phyloP scores from a whole-genome alignment of 2,329 filamentous ascomycete species.

The Neonectria magnoliae region DNA sequence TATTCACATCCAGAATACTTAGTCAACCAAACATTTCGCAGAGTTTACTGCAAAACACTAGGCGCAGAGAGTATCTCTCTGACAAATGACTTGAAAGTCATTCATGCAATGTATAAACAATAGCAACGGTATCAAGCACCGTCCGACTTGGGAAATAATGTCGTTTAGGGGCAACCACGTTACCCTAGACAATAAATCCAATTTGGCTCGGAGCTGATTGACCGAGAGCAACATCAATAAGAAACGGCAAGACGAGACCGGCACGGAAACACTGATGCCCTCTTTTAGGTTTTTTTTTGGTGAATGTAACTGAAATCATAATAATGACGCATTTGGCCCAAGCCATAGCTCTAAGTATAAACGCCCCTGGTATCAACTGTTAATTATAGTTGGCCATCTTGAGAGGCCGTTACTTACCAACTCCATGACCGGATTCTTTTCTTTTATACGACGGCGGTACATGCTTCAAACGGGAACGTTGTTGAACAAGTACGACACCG shows the following conservation, averaged over 20 bases:
- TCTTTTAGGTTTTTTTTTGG: constrained; percentile 27
- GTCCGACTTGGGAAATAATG: neutral
- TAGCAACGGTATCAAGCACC: neutral
- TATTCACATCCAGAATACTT: too few relatives aligned
- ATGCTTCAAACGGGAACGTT: constrained; percentile 63
- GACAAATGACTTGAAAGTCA: too few relatives aligned
- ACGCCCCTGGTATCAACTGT: constrained; percentile 33
- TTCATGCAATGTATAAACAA: too few relatives aligned
- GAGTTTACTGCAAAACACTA: too few relatives aligned
- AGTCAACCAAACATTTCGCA: too few relatives aligned
- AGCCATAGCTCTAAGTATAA: constrained; percentile 31
- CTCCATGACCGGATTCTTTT: constrained; percentile 36
- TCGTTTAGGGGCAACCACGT: neutral
- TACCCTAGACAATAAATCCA: neutral
- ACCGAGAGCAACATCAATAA: too few relatives aligned
- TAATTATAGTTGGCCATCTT: constrained; percentile 22
- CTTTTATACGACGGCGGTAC: neutral
- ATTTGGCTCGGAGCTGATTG: too few relatives aligned
- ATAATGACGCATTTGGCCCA: constrained; percentile 26
- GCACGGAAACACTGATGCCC: constrained; percentile 1
- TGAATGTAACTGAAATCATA: constrained; percentile 29
- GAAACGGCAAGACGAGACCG: neutral
- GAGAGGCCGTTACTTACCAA: constrained; percentile 32
- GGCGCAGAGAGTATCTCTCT: too few relatives aligned
- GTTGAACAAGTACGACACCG: constrained; percentile 74